Evolutionary conservation across 768 basidiomycete species (phyloP).

Genomic region (Gloeophyllum trabeum): DNA sequence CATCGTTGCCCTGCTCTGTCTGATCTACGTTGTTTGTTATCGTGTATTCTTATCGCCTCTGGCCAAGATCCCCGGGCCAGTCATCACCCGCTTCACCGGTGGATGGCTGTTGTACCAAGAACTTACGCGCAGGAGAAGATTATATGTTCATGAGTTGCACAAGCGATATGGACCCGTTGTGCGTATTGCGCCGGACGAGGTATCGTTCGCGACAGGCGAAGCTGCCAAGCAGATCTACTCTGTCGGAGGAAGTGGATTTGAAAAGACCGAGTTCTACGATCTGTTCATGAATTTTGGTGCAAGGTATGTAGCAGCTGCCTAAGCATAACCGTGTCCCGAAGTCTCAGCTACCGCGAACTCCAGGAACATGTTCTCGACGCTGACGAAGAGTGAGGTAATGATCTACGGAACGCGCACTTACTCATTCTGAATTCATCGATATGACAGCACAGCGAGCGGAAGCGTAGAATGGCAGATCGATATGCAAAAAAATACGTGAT

Average conservation of each 20-base stretch:
- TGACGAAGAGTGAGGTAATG: conserved; percentile 1
- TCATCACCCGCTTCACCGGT: conserved; percentile 6
- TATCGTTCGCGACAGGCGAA: conserved; percentile 11
- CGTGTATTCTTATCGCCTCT: conserved; percentile 8
- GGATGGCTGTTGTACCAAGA: conserved; percentile 11
- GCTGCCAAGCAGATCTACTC: conserved; percentile 13
- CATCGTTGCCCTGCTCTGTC: not conserved
- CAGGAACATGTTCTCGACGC: conserved; percentile 12
- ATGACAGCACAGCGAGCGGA: conserved; percentile 7
- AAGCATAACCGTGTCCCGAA: no score
- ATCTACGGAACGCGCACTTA: no score
- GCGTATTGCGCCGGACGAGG: conserved; percentile 11
- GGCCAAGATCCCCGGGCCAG: conserved; percentile 7
- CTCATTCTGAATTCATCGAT: no score
- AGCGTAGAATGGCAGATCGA: conserved; percentile 10
- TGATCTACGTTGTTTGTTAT: conserved; percentile 1
- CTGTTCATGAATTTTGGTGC: conserved; percentile 8
- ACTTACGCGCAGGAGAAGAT: conserved; percentile 6
- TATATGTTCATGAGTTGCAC: conserved; percentile 10
- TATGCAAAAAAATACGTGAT: conserved; percentile 11
- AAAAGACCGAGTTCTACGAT: conserved; percentile 9
- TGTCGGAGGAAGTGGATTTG: conserved; percentile 13
- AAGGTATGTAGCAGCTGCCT: conserved; percentile 6
- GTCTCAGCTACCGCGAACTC: not conserved
- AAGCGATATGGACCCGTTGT: conserved; percentile 10